Base-by-base conservation (phyloP, 371 early-diverging fungal species). In the Globomyces sp. region DNA sequence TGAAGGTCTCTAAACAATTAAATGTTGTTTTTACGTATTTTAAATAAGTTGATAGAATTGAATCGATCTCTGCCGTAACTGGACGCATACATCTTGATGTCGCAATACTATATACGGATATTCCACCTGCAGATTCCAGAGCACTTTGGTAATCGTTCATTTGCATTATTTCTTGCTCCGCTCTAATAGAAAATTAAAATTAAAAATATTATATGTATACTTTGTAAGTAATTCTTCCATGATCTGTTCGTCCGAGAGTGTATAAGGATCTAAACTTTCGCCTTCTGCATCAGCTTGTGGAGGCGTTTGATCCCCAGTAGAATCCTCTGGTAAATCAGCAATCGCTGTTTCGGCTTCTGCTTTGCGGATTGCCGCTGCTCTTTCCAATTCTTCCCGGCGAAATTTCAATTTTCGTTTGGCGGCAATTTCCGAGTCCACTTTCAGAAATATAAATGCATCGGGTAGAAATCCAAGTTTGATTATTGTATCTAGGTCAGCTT, bases 371-470 rank as follows among this genome's bases (percentile, higher is more conserved):
- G 36, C 13, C 40, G 6, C 9, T 55, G 37, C 45, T 58, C 58
- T 40, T 5, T 60, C 43, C 46, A 64, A 44, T 58, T 63, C 51
- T 1, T 63, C 5, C 34, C 41, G 11, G 39, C 39, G 13, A 10
- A 63, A 63, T 4, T 13, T 11, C 5, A 77, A 10, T 4, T 72
- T 59, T n/a, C 82, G 70, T 46, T 71, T 66, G 4, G 74, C 75
- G 4, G 76, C 76, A 6, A 70, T 48, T 24, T 73, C 74, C 3
- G 79, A 45, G n/a, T 78, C 80, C 1, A 73, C 63, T 9, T 57
- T 67, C 1, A 82, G 58, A 24, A 71, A 47, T 9, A 80, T 70
- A 57, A 78, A 67, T 1, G 77, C 82, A 62, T 82, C 82, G 0
- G 72, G 58, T 53, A 69, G 63, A 6, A 74, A 66, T 50, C 68